Evolutionary conservation across 495 filamentous ascomycete genomes (phyloP), one percentile per base, ranked within the genome.

Genomic region (Neohortaea acidophila): DNA sequence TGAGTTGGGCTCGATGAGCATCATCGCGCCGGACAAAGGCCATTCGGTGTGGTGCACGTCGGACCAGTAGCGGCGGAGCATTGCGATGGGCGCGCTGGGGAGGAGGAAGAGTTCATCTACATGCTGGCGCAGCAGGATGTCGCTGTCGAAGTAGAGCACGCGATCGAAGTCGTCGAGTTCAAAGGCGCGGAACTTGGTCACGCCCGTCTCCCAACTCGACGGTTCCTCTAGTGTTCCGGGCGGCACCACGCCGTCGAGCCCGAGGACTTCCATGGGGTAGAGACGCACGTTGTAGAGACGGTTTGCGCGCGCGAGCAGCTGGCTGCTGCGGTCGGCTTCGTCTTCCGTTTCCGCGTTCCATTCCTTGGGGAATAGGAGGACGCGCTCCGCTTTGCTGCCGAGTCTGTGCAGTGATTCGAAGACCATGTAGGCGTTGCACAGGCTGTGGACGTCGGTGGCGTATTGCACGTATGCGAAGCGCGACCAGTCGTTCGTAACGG

Each of bases 61-160:
- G 27, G 39, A 43, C 58, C 58, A 59, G 45, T 60, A 60, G 13
- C 56, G 56, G 25, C 58, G 52, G 0, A 54, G 52, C 51, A 60
- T 55, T 10, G 54, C 58, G 12, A 60, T 51, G 17, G 53, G 47
- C 12, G 58, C 48, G 8, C 26, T 32, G 3, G 58, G 58, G 22
- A 60, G 52, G 17, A 50, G 45, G 51, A 60, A 60, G n/a, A 60
- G 54, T 34, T 60, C 56, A 44, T 60, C 58, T 21, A 59, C 39
- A 17, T 43, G 45, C 15, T 54, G 41, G 24, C 53, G 42, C 17
- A 61, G 52, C 22, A 48, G 52, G 28, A 53, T 54, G 41, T 61
- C 58, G 39, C 50, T 51, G 45, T 61, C 58, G 33, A 61, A 46
- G 21, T 51, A 43, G 19, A 61, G 46, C 36, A 61, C 52, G 24